Evolutionary conservation across 2,329 filamentous ascomycete genomes (phyloP).

Genomic region (Madurella mycetomatis): DNA sequence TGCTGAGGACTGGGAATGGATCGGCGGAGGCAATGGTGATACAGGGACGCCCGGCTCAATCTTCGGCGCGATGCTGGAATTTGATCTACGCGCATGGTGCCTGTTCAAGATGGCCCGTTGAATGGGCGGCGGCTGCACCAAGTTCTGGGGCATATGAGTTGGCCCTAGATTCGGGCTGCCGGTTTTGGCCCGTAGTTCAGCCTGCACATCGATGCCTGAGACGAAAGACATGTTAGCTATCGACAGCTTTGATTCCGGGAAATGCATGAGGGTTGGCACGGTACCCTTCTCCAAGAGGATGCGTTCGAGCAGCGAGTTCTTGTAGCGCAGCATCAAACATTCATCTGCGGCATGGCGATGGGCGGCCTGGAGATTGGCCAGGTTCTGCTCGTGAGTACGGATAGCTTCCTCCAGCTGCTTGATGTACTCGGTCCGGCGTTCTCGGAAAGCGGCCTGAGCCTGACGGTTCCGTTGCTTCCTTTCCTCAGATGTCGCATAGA

Average conservation of each 20-base stretch:
- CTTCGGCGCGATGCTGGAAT: constrained; percentile 72
- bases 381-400: constrained; percentile 90
- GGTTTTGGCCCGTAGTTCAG: constrained; percentile 88
- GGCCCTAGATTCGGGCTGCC: constrained; percentile 75
- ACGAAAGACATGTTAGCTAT: constrained; percentile 5
- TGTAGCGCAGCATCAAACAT: constrained; percentile 96
- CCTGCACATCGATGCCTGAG: constrained; percentile 91
- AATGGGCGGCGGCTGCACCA: constrained; percentile 69
- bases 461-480: constrained; percentile 96
- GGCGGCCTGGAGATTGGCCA: constrained; percentile 88
- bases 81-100: constrained; percentile 67
- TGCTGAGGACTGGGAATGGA: constrained; percentile 51
- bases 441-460: constrained; percentile 94
- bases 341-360: constrained; percentile 94
- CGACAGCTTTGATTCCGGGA: background rate
- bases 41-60: constrained; percentile 50
- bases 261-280: background rate
- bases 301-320: constrained; percentile 92
- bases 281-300: constrained; percentile 94
- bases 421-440: constrained; percentile 97
- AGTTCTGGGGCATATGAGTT: constrained; percentile 62
- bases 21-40: constrained; percentile 40
- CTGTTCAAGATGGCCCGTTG: constrained; percentile 78
- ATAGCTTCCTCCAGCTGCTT: constrained; percentile 98
- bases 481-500: constrained; percentile 98